phyloP scores from a whole-genome alignment of 2,329 filamentous ascomycete genomes.

The Scedosporium aurantiacum region DNA sequence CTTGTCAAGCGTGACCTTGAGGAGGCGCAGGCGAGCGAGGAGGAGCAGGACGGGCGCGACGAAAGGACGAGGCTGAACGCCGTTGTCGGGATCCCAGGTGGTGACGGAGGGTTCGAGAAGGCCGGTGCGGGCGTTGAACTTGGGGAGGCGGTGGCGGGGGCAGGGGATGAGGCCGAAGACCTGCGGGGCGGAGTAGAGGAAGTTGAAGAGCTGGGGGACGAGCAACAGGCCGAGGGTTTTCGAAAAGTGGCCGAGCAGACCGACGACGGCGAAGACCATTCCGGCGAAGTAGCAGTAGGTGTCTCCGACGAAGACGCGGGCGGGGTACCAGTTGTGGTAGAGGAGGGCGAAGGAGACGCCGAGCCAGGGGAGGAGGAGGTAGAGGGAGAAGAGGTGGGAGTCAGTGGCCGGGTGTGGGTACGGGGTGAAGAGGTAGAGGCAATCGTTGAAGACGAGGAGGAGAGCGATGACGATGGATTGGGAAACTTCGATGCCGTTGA shows the following conservation, averaged over 20 bases:
- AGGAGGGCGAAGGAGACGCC: conserved; percentile 82
- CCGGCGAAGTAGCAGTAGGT: conserved; percentile 99
- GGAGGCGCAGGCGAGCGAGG: conserved; percentile 55
- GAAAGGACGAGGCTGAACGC: conserved; percentile 52
- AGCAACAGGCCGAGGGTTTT: conserved; percentile 90
- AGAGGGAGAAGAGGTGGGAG: conserved; percentile 91
- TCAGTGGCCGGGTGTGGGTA: conserved; percentile 91
- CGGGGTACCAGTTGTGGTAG: conserved; percentile 91
- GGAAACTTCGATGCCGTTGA: conserved; percentile 94
- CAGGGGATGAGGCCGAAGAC: conserved; percentile 85
- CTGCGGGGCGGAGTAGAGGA: conserved; percentile 85
- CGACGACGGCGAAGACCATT: conserved; percentile 97
- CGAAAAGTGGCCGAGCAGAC: conserved; percentile 93
- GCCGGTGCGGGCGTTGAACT: conserved; percentile 75
- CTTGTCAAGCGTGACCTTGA: conserved; percentile 57
- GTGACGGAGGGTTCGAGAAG: conserved; percentile 80
- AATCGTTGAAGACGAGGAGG: conserved; percentile 77
- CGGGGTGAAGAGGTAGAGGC: conserved; percentile 70
- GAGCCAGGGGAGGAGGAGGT: conserved; percentile 86
- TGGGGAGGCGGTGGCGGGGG: conserved; percentile 81
- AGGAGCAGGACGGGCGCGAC: conserved; percentile 56
- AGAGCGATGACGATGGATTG: conserved; percentile 86
- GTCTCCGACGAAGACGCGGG: conserved; percentile 90
- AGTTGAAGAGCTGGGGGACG: conserved; percentile 92
- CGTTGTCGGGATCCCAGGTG: conserved; percentile 49